Evolutionary conservation across 352 stramenopile genomes (phyloP).

Genomic region (Globisporangium solare): DNA sequence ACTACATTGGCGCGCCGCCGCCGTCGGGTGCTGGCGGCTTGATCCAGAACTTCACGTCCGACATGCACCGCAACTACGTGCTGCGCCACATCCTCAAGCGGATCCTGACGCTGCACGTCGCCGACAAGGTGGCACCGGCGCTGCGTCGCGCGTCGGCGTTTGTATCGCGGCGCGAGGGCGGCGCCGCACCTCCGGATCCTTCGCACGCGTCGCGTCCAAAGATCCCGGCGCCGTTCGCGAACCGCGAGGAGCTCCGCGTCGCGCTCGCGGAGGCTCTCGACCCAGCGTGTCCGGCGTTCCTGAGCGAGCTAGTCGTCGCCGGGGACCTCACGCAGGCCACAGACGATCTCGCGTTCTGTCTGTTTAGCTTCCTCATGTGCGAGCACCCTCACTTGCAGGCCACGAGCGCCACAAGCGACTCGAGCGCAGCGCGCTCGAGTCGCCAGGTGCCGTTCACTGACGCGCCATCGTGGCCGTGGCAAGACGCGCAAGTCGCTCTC

Average conservation of each 20-base stretch:
- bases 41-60: slow-evolving; percentile 66
- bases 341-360: slow-evolving; percentile 50
- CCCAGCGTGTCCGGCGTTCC: slow-evolving; percentile 37
- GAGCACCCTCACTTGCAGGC: slow-evolving; percentile 40
- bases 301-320: slow-evolving; percentile 32
- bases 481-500: slow-evolving; percentile 44
- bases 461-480: slow-evolving; percentile 34
- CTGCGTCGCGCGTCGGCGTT: slow-evolving; percentile 16
- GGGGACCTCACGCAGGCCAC: slow-evolving; percentile 15
- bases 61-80: slow-evolving; percentile 56
- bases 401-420: neutral
- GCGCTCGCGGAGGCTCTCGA: slow-evolving; percentile 32
- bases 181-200: neutral
- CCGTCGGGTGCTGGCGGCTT: slow-evolving; percentile 19
- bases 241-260: slow-evolving; percentile 31
- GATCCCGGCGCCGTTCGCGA: slow-evolving; percentile 23
- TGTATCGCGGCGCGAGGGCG: slow-evolving; percentile 2
- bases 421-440: neutral
- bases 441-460: slow-evolving; percentile 1
- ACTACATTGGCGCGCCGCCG: slow-evolving; percentile 11
- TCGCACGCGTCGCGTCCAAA: neutral
- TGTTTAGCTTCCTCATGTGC: slow-evolving; percentile 56
- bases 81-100: slow-evolving; percentile 49
- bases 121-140: neutral
- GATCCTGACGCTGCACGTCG: slow-evolving; percentile 17